Evolutionary conservation across 78 protist genomes (phyloP).

Genomic region (Paulinella micropora): DNA sequence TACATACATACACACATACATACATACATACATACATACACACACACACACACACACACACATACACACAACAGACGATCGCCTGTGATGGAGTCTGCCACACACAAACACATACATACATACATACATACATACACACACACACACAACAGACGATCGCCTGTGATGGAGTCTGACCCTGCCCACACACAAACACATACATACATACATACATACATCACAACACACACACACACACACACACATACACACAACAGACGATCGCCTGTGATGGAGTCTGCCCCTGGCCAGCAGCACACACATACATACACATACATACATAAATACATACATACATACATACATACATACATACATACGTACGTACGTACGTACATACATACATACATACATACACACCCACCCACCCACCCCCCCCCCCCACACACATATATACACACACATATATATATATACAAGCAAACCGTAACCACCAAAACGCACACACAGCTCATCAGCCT

Average conservation of each 20-base stretch:
- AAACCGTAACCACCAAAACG: neutral
- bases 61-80: constrained; percentile 71
- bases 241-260: no score
- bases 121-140: no score
- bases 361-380: neutral
- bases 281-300: no score
- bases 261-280: no score
- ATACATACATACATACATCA: no score
- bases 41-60: no score
- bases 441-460: neutral
- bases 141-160: no score
- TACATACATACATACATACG: neutral
- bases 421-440: neutral
- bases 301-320: neutral
- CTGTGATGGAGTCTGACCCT: neutral
- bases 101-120: no score
- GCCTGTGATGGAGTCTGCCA: constrained; percentile 83
- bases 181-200: no score
- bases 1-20: no score
- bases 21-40: no score
- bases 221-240: no score
- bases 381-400: neutral
- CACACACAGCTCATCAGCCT: neutral
- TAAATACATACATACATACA: neutral
- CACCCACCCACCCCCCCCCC: neutral